Conservation (phyloP, 2,329 filamentous ascomycete genomes). For the Alternaria sp. region DNA sequence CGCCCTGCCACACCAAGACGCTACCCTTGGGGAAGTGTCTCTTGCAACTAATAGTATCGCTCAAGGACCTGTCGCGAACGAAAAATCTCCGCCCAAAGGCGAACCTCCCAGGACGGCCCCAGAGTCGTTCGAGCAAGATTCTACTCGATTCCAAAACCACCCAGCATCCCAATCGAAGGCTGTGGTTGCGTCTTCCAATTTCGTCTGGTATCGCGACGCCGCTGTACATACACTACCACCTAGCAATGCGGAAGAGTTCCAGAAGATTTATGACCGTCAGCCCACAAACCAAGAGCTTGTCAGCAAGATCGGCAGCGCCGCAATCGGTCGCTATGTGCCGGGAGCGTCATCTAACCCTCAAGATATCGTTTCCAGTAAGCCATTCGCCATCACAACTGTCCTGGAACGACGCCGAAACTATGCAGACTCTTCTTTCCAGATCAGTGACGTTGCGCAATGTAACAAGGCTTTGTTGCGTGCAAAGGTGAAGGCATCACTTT, state of each 20-base stretch:
- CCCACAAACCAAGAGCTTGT: conserved; percentile 13
- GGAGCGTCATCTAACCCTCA: conserved; percentile 8
- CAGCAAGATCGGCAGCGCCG: conserved; percentile 18
- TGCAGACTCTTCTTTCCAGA: conserved; percentile 28
- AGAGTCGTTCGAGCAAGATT: not conserved
- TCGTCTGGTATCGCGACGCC: conserved; percentile 22
- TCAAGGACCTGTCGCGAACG: not conserved
- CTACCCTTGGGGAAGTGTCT: not conserved
- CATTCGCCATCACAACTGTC: not conserved
- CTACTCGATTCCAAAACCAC: not conserved
- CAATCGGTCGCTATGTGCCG: conserved; percentile 16
- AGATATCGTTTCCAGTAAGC: conserved; percentile 9
- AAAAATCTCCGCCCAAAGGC: not conserved
- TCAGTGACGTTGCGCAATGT: not conserved
- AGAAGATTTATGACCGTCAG: conserved; percentile 20
- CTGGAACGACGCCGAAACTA: not conserved
- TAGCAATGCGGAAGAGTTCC: conserved; percentile 12
- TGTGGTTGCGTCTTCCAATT: not conserved
- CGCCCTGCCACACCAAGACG: not conserved
- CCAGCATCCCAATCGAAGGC: not conserved
- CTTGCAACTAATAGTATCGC: not conserved
- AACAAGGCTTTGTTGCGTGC: conserved; percentile 18
- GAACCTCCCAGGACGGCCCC: not conserved
- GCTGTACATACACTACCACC: conserved; percentile 28
- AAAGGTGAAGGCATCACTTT: conserved; percentile 24